phyloP scores from a whole-genome alignment of 139 green algal species.

The Protoeuglena noctilucae region DNA sequence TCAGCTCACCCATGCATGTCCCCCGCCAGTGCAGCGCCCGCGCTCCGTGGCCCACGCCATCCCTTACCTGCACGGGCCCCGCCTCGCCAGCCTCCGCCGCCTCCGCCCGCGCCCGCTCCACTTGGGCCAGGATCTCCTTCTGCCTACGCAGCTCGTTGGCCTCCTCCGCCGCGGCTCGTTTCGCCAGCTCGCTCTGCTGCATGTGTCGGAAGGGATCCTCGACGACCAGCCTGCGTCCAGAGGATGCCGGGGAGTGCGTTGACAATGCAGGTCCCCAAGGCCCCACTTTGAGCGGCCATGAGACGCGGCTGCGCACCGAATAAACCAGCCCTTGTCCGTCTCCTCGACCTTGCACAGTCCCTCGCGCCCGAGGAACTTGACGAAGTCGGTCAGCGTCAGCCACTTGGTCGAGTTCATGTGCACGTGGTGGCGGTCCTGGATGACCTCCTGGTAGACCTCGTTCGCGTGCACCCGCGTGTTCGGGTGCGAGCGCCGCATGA shows the following conservation, averaged over 20 bases:
- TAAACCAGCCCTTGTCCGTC: conserved; percentile 87
- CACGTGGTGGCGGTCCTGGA: conserved; percentile 71
- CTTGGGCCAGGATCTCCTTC: too few species aligned
- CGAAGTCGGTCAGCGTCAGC: conserved; percentile 76
- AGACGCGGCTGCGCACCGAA: too few species aligned
- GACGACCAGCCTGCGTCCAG: background rate
- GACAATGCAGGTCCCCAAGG: background rate
- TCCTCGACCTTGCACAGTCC: conserved; percentile 82
- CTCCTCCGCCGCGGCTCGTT: conserved; percentile 21
- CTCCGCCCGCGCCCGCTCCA: background rate
- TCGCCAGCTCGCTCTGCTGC: background rate
- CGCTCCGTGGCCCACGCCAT: too few species aligned
- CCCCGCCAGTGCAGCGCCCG: conserved; percentile 16
- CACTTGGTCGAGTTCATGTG: conserved; percentile 97
- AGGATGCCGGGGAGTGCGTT: background rate
- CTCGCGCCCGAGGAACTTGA: conserved; percentile 52
- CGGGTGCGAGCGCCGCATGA: conserved; percentile 57
- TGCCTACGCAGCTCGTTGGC: conserved; percentile 26
- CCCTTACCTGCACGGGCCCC: too few species aligned
- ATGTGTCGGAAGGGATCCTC: background rate
- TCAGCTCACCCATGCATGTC: background rate
- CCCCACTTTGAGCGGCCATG: background rate
- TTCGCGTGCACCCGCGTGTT: conserved; percentile 58
- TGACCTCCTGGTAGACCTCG: conserved; percentile 89
- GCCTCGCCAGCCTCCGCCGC: background rate